Percentiles rank a stretch among this genome's conserved stretches.
phyloP scores from a whole-genome alignment of 164 flowering plant species.

The Nymphaea colorata region DNA sequence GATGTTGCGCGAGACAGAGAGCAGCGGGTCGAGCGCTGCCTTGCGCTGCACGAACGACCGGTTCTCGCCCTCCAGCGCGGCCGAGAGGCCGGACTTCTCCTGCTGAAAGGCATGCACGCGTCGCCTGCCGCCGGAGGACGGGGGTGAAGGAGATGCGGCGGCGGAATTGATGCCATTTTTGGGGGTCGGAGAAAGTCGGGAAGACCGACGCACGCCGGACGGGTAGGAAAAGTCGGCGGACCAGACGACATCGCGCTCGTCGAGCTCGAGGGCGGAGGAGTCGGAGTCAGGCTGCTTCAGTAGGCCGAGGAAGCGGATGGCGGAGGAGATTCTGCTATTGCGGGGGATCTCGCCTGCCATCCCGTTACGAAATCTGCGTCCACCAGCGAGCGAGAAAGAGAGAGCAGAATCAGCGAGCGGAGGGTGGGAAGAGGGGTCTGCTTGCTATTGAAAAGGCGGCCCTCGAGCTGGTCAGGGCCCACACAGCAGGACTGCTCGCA shows the following conservation, averaged over 20 bases:
- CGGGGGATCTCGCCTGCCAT: background rate
- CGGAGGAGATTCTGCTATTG: conserved; percentile 3
- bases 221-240: conserved; percentile 16
- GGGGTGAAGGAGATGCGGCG: conserved; percentile 7
- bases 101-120: conserved; percentile 9
- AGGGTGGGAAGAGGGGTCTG: background rate
- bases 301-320: conserved; percentile 21
- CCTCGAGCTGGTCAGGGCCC: background rate
- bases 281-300: conserved; percentile 18
- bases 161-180: background rate
- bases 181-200: background rate
- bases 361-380: background rate
- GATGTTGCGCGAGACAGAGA: background rate
- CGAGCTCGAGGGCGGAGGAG: conserved; percentile 21
- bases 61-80: conserved; percentile 25
- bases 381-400: background rate
- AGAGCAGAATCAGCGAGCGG: background rate
- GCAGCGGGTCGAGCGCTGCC: conserved; percentile 16
- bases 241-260: conserved; percentile 47
- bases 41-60: conserved; percentile 21
- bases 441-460: background rate
- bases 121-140: background rate
- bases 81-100: conserved; percentile 31
- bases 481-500: background rate
- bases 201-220: background rate